These are phyloP conservation scores for Caryopteris hybrid DNA, from an alignment of 305 asterid genomes.

Conservation along the genomic window DNA sequence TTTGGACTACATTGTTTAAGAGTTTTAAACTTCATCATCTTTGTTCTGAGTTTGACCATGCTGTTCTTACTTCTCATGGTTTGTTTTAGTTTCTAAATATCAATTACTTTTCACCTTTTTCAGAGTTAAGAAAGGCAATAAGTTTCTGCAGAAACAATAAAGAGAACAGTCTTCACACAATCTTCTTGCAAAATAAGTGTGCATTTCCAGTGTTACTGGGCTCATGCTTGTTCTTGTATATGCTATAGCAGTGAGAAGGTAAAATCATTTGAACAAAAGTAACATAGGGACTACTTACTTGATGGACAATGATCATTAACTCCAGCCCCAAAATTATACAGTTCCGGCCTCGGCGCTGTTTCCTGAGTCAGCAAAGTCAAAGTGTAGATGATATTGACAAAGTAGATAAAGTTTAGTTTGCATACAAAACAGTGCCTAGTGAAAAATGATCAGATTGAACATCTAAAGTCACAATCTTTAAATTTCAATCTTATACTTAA, in stretches of 20 bases:
- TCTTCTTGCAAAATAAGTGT: background rate
- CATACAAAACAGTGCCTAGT: background rate
- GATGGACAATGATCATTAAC: slow-evolving; percentile 30
- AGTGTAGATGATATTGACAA: background rate
- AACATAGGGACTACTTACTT: slow-evolving; percentile 40
- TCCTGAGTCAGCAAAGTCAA: slow-evolving; percentile 38
- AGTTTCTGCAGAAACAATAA: background rate
- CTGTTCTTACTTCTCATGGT: background rate
- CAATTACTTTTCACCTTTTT: background rate
- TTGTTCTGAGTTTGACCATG: background rate
- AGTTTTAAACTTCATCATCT: background rate
- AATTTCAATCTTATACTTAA: background rate
- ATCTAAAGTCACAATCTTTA: background rate
- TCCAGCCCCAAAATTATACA: slow-evolving; percentile 25
- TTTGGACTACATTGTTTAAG: background rate
- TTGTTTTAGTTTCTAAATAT: background rate
- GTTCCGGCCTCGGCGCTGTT: slow-evolving; percentile 27
- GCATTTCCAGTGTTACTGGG: background rate
- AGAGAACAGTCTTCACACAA: background rate
- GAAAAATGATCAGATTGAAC: background rate
- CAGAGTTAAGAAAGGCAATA: background rate
- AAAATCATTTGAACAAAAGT: slow-evolving; percentile 12
- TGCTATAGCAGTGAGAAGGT: slow-evolving; percentile 1
- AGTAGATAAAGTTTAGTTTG: background rate
- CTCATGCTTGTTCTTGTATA: background rate